Evolutionary conservation across 106 monocot species (phyloP), one percentile per base, ranked within the genome.

Genomic region (Dioscorea dumetorum): DNA sequence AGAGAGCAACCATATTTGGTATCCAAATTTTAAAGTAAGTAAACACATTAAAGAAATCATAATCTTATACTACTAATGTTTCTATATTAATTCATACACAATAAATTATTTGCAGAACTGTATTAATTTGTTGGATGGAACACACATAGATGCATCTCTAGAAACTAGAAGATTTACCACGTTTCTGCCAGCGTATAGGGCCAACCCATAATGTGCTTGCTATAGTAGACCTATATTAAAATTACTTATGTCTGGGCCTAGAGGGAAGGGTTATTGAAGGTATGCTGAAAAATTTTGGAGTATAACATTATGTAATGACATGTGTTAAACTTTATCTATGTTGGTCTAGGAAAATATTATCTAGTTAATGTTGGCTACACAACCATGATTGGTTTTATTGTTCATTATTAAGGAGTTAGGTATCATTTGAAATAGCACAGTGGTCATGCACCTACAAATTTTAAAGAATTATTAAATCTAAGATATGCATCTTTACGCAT

Each of bases 401-500:
- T 59, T 5, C 58, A 59, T 2, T 70, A 48, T 48, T 2, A 12
- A 10, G 22, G 22, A 23, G 31, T 41, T 9, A 24, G 48, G 21
- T 70, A 70, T 12, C 58, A 60, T 60, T 21, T 70, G 19, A 70
- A 70, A 16, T 48, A 70, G 6, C 48, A 22, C 1, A 32, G 48
- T 2, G 22, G 22, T 22, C 8, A 14, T n/a, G 20, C 21, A 20
- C 49, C 49, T 16, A 10, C 21, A 49, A 21, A 16, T 23, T 19
- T 4, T 20, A 41, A 33, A 59, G 70, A 70, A 24, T 13, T 58
- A 13, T 60, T 60, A 15, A 70, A 70, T 21, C 66, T 20, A 49
- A 66, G 20, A 20, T 49, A 66, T 22, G 7, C 49, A 22, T 48
- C 35, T n/a, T 41, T 48, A n/a, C 12, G 48, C 2, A 8, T 0